Conservation (phyloP, 768 basidiomycete species). For the Cystobasidium ongulense region DNA sequence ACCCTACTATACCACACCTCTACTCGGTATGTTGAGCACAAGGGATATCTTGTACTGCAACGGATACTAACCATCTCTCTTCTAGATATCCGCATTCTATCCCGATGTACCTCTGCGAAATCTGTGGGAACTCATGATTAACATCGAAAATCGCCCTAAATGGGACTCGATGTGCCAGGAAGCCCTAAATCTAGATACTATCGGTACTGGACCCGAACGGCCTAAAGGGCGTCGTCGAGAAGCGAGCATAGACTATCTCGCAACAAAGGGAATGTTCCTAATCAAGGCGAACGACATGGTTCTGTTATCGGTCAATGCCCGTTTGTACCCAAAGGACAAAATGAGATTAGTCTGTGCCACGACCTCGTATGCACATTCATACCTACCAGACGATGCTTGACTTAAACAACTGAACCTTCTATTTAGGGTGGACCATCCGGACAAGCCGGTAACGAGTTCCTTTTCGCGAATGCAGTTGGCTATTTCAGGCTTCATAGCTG, state of each 20-base stretch:
- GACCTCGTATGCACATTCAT: neutral
- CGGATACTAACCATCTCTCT: neutral
- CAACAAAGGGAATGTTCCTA: slow-evolving; percentile 39
- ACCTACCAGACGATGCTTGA: neutral
- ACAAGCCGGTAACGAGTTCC: slow-evolving; percentile 11
- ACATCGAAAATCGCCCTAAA: slow-evolving; percentile 8
- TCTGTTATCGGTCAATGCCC: slow-evolving; percentile 37
- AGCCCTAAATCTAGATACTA: slow-evolving; percentile 33
- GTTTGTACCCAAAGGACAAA: slow-evolving; percentile 1
- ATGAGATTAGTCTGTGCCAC: slow-evolving; percentile 21
- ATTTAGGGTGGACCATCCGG: slow-evolving; percentile 35
- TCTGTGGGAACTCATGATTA: slow-evolving; percentile 35
- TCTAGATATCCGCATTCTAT: slow-evolving; percentile 31
- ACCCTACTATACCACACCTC: slow-evolving; percentile 35
- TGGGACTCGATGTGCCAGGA: slow-evolving; percentile 38
- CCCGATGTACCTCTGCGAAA: slow-evolving; percentile 33
- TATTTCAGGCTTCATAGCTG: slow-evolving; percentile 38
- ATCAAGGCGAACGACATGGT: slow-evolving; percentile 40
- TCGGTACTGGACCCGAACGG: neutral
- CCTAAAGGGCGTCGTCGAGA: neutral
- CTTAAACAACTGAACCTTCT: neutral
- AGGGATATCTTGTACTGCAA: neutral
- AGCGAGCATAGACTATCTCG: slow-evolving; percentile 35
- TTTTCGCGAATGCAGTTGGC: slow-evolving; percentile 39
- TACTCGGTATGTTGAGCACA: slow-evolving; percentile 16